Evolutionary conservation across 257 asterid species (phyloP).

Genomic region (Solanum lycopersicoides): DNA sequence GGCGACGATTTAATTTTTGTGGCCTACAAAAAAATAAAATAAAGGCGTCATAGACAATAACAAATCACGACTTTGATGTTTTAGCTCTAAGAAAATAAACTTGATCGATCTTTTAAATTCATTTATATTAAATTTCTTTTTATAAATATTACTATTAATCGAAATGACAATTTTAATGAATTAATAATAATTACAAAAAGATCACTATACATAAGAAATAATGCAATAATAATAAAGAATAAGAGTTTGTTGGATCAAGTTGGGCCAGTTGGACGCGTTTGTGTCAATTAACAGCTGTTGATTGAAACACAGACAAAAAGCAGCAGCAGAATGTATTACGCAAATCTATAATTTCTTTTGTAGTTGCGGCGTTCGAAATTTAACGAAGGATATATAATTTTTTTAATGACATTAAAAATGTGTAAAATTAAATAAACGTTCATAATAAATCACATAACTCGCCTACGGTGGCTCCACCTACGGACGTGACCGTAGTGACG

Average conservation of each 20-base stretch:
- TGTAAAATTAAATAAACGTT: no score
- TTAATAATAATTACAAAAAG: not conserved
- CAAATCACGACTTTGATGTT: not conserved
- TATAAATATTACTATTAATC: not conserved
- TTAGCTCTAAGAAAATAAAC: not conserved
- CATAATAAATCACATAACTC: no score
- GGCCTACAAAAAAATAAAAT: not conserved
- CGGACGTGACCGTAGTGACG: not conserved
- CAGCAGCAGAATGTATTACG: not conserved
- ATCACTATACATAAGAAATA: not conserved
- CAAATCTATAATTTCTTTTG: not conserved
- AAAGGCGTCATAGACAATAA: not conserved
- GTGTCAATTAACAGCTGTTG: constrained; percentile 32
- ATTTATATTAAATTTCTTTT: not conserved
- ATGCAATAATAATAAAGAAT: not conserved
- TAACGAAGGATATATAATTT: no score
- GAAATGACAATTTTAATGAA: not conserved
- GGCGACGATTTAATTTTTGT: not conserved
- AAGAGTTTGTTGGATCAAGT: not conserved
- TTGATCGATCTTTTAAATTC: not conserved
- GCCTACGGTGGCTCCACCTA: no score
- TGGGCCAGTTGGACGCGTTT: not conserved
- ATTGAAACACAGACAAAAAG: constrained; percentile 2
- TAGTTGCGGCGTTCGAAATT: no score
- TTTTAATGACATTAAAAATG: no score